Percentiles rank a stretch among this genome's conserved stretches.
phyloP scores from a whole-genome alignment of 2,329 filamentous ascomycete genomes.

The Thelonectria olida region DNA sequence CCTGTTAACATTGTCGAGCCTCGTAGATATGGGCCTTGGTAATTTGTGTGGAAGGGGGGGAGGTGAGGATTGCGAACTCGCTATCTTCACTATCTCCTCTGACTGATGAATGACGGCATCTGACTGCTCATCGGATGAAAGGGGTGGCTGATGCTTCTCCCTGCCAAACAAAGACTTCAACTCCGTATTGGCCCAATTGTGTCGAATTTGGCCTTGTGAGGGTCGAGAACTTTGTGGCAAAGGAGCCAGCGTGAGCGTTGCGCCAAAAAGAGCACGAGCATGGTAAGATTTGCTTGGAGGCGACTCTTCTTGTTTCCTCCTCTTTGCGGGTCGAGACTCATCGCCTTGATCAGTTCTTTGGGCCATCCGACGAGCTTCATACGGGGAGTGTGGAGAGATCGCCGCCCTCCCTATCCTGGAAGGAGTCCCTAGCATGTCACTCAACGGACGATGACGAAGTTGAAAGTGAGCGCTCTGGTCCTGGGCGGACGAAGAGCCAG shows the following conservation, averaged over 20 bases:
- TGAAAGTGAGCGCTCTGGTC: constrained; percentile 46
- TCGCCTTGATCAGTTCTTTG: constrained; percentile 24
- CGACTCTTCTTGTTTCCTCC: constrained; percentile 40
- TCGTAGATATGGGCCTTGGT: background rate
- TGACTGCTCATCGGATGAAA: background rate
- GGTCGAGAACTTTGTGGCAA: constrained; percentile 25
- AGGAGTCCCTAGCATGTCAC: constrained; percentile 42
- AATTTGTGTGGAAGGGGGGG: background rate
- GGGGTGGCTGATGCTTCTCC: background rate
- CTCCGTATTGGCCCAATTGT: constrained; percentile 31
- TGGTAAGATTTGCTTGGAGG: constrained; percentile 46
- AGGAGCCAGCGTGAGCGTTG: constrained; percentile 43
- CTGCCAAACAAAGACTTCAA: background rate
- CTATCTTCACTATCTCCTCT: background rate
- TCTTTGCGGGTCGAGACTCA: constrained; percentile 39
- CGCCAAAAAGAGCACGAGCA: constrained; percentile 48
- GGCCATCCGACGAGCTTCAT: constrained; percentile 41
- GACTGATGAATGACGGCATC: background rate
- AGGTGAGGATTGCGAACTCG: background rate
- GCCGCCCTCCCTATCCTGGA: constrained; percentile 45
- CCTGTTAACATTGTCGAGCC: background rate
- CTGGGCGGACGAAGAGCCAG: constrained; percentile 31
- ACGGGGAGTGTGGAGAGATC: constrained; percentile 46
- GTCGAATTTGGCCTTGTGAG: constrained; percentile 27
- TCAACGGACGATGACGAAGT: constrained; percentile 56